Base-by-base conservation (phyloP, 2,329 filamentous ascomycete species). In the Talaromyces albobiverticillius region DNA sequence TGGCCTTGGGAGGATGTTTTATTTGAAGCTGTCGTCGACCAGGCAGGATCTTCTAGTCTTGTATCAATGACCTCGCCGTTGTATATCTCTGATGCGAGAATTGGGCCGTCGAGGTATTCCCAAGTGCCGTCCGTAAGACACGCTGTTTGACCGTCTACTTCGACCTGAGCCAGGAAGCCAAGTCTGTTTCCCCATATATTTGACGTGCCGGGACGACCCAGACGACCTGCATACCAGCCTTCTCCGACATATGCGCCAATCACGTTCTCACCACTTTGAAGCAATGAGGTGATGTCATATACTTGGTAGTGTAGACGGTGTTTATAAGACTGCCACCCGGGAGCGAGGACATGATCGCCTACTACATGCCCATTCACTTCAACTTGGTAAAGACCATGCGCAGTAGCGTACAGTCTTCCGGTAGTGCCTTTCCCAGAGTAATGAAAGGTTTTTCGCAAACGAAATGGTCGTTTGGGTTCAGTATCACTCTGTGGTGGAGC, bases 171-270 rank as follows among this genome's bases (percentile, higher is more conserved):
- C 8, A 47, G 29, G n/a, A 47, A 31, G 9, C 45, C 45, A 10
- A 47, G 18, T 18, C 45, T 25, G 8, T 25, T 31, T 4, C 45
- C 45, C 14, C 31, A 47, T 18, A 47, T 34, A 10, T 47, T 47
- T 9, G 29, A 18, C 14, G 25, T 25, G 14, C 45, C 25, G 6
- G 45, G 20, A 47, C 29, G 31, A 32, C 23, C 45, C 22, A 47
- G 26, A 47, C 25, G 31, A 2, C 75, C 75, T 7, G 74, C 74
- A 40, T 76, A 77, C 59, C 77, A 78, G 0, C 75, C 75, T 29
- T 78, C 77, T 7, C 72, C 72, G 1, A 77, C 58, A 51, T 74
- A 69, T 5, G 70, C 70, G 4, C 67, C 71, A 8, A 74, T 53
- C 1, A 68, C 68, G 34, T 74, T 73, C 10, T 66, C 63, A 0